These are phyloP conservation scores for Solanum pinnatisectum DNA, from an alignment of 257 asterid species.

Conservation along the genomic window DNA sequence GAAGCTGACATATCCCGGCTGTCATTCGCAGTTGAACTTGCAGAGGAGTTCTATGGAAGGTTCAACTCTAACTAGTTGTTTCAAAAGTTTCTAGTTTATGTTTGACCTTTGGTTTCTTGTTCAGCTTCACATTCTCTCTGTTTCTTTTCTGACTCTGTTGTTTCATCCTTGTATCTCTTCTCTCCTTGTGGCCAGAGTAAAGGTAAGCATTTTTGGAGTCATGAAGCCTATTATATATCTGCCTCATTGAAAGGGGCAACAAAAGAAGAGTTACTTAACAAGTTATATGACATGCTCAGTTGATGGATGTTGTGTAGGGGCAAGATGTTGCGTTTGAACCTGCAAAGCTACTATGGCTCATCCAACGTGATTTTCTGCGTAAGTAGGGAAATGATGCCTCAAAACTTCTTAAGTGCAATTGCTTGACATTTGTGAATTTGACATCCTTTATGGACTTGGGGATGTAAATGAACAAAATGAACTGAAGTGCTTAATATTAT, in stretches of 20 bases:
- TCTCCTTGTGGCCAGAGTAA: slow-evolving; percentile 49
- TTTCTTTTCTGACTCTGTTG: slow-evolving; percentile 2
- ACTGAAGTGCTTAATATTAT: not conserved
- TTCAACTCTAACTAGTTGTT: slow-evolving; percentile 4
- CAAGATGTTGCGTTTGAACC: slow-evolving; percentile 99
- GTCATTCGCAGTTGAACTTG: slow-evolving; percentile 98
- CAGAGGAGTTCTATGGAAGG: slow-evolving; percentile 99
- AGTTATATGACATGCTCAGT: slow-evolving; percentile 8
- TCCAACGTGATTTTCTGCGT: slow-evolving; percentile 99
- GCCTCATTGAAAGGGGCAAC: not conserved
- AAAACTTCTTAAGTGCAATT: not conserved
- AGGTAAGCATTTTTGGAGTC: slow-evolving; percentile 40
- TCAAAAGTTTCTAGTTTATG: not conserved
- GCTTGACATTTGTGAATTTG: not conserved
- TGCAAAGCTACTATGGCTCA: slow-evolving; percentile 94
- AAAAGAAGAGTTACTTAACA: not conserved
- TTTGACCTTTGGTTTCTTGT: not conserved
- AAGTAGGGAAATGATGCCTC: slow-evolving; percentile 20
- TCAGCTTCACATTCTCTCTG: slow-evolving; percentile 1
- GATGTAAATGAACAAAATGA: not conserved
- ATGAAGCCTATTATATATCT: not conserved
- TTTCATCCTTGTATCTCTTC: slow-evolving; percentile 3
- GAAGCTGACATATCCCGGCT: slow-evolving; percentile 98
- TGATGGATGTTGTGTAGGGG: slow-evolving; percentile 51
- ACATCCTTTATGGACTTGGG: not conserved